phyloP scores from a whole-genome alignment of 352 stramenopile species.

The Pythium aristosporum region DNA sequence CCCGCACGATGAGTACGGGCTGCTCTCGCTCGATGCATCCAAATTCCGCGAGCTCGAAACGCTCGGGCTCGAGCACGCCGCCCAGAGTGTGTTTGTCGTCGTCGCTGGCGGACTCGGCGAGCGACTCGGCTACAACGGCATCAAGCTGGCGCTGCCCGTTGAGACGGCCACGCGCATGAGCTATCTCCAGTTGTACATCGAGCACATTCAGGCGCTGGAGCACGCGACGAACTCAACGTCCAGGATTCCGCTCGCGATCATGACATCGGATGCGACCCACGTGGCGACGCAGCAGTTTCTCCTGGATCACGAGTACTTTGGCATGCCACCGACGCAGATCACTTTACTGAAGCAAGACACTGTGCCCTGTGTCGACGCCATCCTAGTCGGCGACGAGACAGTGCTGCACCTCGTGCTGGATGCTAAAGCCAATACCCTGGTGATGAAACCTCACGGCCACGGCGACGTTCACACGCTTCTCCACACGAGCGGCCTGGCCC shows the following conservation, averaged over 20 bases:
- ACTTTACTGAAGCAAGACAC: conserved; percentile 98
- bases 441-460: conserved; percentile 98
- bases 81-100: conserved; percentile 93
- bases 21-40: conserved; percentile 33
- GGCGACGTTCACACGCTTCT: conserved; percentile 97
- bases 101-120: conserved; percentile 97
- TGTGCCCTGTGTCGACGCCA: conserved; percentile 83
- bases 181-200: conserved; percentile 94
- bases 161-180: conserved; percentile 88
- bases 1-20: conserved; percentile 29
- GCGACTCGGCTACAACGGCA: conserved; percentile 94
- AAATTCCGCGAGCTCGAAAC: conserved; percentile 52
- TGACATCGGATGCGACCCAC: conserved; percentile 97
- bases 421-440: conserved; percentile 26
- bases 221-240: conserved; percentile 26
- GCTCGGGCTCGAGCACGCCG: conserved; percentile 52
- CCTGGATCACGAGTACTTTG: conserved; percentile 91
- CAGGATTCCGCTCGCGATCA: conserved; percentile 94
- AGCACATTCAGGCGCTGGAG: conserved; percentile 93
- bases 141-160: conserved; percentile 96
- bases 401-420: conserved; percentile 22
- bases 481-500: conserved; percentile 68
- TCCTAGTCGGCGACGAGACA: conserved; percentile 1
- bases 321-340: conserved; percentile 90
- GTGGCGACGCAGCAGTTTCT: conserved; percentile 89